Base-by-base conservation (phyloP, 371 early-diverging fungal genomes). In the Mortierella polycephala region DNA sequence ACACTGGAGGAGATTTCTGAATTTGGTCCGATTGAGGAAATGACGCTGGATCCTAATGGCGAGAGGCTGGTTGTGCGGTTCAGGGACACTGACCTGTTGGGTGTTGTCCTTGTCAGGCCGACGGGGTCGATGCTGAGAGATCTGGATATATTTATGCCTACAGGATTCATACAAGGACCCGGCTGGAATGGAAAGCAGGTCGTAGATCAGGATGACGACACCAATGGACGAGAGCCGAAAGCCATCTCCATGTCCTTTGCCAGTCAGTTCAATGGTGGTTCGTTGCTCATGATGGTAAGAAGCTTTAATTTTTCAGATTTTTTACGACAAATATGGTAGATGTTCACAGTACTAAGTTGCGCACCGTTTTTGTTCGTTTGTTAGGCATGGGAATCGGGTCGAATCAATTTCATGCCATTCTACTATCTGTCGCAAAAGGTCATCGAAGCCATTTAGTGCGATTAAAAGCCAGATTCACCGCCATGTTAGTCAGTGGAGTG, bases 331-430 rank as follows among this genome's bases (percentile, higher is more conserved):
- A 46, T 3, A 44, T 45, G 8, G 9, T 45, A n/a, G 14, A 21
- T 23, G 8, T 21, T 7, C 40, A 39, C 58, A 20, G 23, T n/a
- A 30, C 21, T 21, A 23, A 49, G 16, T 45, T 20, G 45, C 42
- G 16, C 30, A 8, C 16, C 30, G 42, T n/a, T 44, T 44, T 46
- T 64, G 37, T 1, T 23, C 20, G 18, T 21, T 54, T 40, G 1
- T 18, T 71, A 76, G 77, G 77, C 68, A 39, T 76, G 77, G 77
- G 77, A 67, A 18, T 76, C 71, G 20, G 77, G 77, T 8, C 60
- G 54, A 1, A 57, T 76, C 41, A 76, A 67, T 39, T 76, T 76
- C 60, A 40, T 71, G 14, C 72, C 77, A 1, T 69, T 69, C 21
- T 69, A 69, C 45, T 69, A 69, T n/a, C 51, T 61, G 9, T 62